Base-by-base conservation (phyloP, 78 protist species). In the Tieghemostelium lacteum region DNA sequence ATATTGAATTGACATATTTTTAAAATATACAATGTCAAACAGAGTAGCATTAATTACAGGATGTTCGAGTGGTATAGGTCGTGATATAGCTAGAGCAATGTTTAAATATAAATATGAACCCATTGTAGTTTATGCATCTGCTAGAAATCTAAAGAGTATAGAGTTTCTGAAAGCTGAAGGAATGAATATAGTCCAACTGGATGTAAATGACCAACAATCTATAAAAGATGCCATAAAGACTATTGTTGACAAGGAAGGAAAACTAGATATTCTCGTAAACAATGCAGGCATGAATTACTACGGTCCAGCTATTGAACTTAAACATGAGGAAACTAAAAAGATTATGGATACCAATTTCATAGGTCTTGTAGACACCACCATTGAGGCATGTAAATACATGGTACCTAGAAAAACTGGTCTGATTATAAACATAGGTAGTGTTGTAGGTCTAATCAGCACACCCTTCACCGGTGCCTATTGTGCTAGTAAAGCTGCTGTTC, bases 401-500 rank as follows among this genome's bases (percentile, higher is more conserved):
- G 33, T 77, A 4, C 40, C 45, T 2, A 33, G 50, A 34, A 26
- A 52, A 50, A 42, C 37, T 22, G 87, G 87, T 8, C 42, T 77
- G 26, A 77, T 77, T 36, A 58, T 63, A 20, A 62, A 77, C 3
- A 54, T 77, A 14, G 62, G 75, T 6, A 50, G 67, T 65, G 31
- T 77, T 17, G 69, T 58, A 16, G 87, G 87, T 10, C 2, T 42
- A 24, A 1, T 60, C 24, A 29, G 78, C 34, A 66, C 66, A 16
- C 91, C 91, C 1, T 40, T 57, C 22, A 37, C 78, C 16, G 58
- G 72, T 0, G 33, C 20, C 3, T 83, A 83, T 69, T 83, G 91
- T 45, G 78, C 78, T 1, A 55, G 70, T 20, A 83, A 83, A 33
- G 91, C 91, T 7, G 70, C 91, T 7, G 37, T 83, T 24, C 73